These are phyloP conservation scores for Acanthamoeba healyi DNA, from an alignment of 208 protist species.

Conservation along the genomic window DNA sequence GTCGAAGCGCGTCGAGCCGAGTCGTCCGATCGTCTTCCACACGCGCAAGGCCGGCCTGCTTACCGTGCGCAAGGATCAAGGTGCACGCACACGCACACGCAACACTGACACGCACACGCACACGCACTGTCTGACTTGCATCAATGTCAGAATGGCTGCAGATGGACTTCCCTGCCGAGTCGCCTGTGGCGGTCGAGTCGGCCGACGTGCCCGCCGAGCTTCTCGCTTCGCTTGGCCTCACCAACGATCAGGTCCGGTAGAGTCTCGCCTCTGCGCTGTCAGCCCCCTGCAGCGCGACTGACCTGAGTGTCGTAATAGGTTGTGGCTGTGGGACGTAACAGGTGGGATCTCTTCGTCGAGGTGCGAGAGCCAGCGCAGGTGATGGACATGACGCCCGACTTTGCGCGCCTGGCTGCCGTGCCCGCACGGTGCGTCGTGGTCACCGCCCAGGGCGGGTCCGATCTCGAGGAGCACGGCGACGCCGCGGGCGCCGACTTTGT, in stretches of 20 bases:
- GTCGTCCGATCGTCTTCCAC: constrained; percentile 74
- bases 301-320: too few relatives aligned
- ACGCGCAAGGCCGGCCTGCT: constrained; percentile 25
- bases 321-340: neutral
- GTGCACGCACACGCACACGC: neutral
- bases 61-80: neutral
- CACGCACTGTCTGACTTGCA: neutral
- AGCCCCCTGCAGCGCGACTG: too few relatives aligned
- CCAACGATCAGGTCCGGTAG: neutral
- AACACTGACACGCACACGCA: neutral
- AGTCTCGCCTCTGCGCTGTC: neutral
- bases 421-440: neutral
- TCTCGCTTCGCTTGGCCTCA: neutral
- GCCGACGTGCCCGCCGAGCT: neutral
- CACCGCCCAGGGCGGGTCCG: neutral
- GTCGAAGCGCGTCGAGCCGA: constrained; percentile 82
- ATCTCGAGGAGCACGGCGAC: too few relatives aligned
- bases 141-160: neutral
- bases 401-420: neutral
- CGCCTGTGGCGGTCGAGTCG: neutral
- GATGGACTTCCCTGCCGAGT: constrained; percentile 38
- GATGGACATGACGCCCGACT: neutral
- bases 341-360: constrained; percentile 28
- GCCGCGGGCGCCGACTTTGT: constrained; percentile 25
- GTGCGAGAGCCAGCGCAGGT: neutral